These are phyloP conservation scores for Trypanosoma boissoni DNA, from an alignment of 208 protist genomes.

Conservation along the genomic window DNA sequence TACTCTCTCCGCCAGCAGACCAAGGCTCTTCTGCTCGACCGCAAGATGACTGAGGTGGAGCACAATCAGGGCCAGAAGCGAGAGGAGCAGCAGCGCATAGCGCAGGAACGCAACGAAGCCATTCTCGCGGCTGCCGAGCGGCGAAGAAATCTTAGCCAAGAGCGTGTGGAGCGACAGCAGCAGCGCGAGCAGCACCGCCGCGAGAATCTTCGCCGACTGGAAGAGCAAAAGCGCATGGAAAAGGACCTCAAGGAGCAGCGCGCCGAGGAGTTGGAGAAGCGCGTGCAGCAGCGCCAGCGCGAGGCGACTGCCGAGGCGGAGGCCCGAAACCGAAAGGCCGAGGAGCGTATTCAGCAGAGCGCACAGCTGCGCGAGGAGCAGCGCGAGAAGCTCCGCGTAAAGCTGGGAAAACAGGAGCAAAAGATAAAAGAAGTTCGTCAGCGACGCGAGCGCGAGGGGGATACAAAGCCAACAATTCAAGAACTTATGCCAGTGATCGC, in stretches of 20 bases:
- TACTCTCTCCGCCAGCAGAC: conserved; percentile 72
- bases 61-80: conserved; percentile 75
- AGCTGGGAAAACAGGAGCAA: conserved; percentile 65
- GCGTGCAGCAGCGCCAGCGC: conserved; percentile 30
- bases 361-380: conserved; percentile 30
- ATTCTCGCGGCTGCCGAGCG: conserved; percentile 70
- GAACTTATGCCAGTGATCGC: conserved; percentile 53
- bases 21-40: conserved; percentile 59
- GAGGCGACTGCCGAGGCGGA: conserved; percentile 29
- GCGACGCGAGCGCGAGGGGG: conserved; percentile 50
- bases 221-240: conserved; percentile 37
- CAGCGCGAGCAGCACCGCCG: conserved; percentile 58
- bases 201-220: conserved; percentile 30
- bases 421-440: conserved; percentile 61
- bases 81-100: conserved; percentile 56
- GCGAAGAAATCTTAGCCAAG: conserved; percentile 63
- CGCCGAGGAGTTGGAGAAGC: conserved; percentile 37
- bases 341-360: conserved; percentile 37
- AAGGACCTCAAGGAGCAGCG: conserved; percentile 31
- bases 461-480: conserved; percentile 28
- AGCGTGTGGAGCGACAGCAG: conserved; percentile 64
- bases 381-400: conserved; percentile 22
- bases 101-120: conserved; percentile 71
- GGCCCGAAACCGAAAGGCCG: conserved; percentile 23
- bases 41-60: conserved; percentile 76